phyloP scores from a whole-genome alignment of 2,329 filamentous ascomycete genomes.

The Penicillium aurantiogriseum region DNA sequence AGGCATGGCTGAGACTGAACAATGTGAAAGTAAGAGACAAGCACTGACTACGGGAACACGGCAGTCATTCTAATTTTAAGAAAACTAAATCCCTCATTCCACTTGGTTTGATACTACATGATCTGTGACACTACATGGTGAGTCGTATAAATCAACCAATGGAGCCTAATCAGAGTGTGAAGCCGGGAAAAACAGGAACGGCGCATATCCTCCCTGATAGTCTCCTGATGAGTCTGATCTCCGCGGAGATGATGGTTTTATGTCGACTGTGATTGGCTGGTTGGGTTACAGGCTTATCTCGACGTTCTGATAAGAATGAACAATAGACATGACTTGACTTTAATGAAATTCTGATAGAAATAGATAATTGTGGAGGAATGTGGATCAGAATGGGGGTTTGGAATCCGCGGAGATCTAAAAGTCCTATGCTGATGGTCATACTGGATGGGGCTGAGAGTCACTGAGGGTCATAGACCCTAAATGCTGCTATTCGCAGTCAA shows the following conservation, averaged over 20 bases:
- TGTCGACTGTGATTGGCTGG: slow-evolving; percentile 9
- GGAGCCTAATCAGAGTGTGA: not conserved
- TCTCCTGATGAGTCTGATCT: slow-evolving; percentile 1
- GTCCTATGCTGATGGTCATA: too few relatives aligned
- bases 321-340: not conserved
- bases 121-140: not conserved
- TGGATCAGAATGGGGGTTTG: not conserved
- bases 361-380: not conserved
- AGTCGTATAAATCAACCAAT: not conserved
- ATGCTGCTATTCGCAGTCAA: not conserved
- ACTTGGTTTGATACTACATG: not conserved
- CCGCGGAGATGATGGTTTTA: slow-evolving; percentile 19
- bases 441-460: not conserved
- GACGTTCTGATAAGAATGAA: slow-evolving; percentile 2
- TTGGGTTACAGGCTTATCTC: slow-evolving; percentile 5
- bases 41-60: slow-evolving; percentile 3
- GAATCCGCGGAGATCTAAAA: not conserved
- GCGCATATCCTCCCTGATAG: not conserved
- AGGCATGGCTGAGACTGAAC: slow-evolving; percentile 24
- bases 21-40: not conserved
- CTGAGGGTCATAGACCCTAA: not conserved
- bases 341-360: not conserved
- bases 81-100: not conserved
- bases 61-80: slow-evolving; percentile 13
- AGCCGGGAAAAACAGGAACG: slow-evolving; percentile 13